Evolutionary conservation across 108 stramenopile genomes (phyloP).

Genomic region (Phaeodactylum tricornutum): DNA sequence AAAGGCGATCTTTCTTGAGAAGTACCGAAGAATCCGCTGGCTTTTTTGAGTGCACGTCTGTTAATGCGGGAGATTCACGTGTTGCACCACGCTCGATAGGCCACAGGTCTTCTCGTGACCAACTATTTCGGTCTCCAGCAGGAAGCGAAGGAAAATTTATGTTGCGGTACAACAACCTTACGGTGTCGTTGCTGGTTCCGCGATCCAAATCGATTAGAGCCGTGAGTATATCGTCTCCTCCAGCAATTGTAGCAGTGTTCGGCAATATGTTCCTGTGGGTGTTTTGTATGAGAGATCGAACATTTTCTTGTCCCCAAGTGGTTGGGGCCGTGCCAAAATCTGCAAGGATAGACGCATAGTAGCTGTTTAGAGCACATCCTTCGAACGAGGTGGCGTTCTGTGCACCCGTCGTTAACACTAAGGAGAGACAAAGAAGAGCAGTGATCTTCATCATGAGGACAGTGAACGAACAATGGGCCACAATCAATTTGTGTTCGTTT

Average conservation of each 20-base stretch:
- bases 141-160: not conserved
- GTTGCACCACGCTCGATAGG: constrained; percentile 1
- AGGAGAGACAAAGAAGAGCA: no score
- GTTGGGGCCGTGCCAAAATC: not conserved
- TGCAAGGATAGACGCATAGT: not conserved
- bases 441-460: no score
- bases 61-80: not conserved
- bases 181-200: not conserved
- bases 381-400: no score
- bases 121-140: not conserved
- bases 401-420: no score
- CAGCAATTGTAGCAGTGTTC: not conserved
- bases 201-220: constrained; percentile 1
- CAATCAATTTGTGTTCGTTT: no score
- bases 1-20: not conserved
- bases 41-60: constrained; percentile 4
- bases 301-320: not conserved
- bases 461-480: no score
- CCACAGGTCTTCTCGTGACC: constrained; percentile 4
- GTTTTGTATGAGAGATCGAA: not conserved
- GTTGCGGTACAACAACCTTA: constrained; percentile 2
- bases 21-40: constrained; percentile 1
- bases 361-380: not conserved
- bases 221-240: not conserved
- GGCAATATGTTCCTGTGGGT: constrained; percentile 7